These are phyloP conservation scores for Solidago caesia DNA, from an alignment of 129 eudicot species.

Conservation along the genomic window DNA sequence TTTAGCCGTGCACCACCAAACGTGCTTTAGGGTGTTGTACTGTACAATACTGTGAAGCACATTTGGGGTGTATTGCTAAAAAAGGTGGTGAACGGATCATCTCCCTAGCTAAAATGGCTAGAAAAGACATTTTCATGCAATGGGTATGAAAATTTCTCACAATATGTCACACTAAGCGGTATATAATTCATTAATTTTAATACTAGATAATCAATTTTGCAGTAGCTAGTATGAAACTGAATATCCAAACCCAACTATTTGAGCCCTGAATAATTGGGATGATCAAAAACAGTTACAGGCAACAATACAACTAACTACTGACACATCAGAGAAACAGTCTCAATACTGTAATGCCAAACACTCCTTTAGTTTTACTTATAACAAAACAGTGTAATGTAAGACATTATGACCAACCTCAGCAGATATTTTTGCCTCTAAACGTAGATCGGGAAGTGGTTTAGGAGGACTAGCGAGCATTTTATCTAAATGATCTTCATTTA, in stretches of 20 bases:
- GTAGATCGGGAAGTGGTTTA: constrained; percentile 64
- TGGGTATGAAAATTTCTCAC: neutral
- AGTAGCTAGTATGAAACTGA: constrained; percentile 5
- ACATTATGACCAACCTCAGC: constrained; percentile 71
- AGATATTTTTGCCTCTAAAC: constrained; percentile 80
- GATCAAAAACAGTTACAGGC: neutral
- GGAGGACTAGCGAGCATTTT: constrained; percentile 41
- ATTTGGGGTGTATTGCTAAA: too few relatives aligned
- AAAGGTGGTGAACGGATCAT: too few relatives aligned
- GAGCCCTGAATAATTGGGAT: neutral
- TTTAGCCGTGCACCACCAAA: too few relatives aligned
- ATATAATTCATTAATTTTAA: neutral
- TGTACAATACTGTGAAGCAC: too few relatives aligned
- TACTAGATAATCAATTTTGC: neutral
- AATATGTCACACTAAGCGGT: neutral
- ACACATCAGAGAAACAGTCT: neutral
- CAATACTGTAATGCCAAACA: neutral
- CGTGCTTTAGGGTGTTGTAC: too few relatives aligned
- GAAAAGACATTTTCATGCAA: neutral
- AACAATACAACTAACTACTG: neutral
- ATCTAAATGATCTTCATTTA: constrained; percentile 34
- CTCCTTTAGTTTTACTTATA: neutral
- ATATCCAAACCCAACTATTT: neutral
- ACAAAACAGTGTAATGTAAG: constrained; percentile 12
- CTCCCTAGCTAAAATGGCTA: neutral